These are phyloP conservation scores for Eucalyptus cloeziana DNA, from an alignment of 345 rosid species.

Conservation along the genomic window DNA sequence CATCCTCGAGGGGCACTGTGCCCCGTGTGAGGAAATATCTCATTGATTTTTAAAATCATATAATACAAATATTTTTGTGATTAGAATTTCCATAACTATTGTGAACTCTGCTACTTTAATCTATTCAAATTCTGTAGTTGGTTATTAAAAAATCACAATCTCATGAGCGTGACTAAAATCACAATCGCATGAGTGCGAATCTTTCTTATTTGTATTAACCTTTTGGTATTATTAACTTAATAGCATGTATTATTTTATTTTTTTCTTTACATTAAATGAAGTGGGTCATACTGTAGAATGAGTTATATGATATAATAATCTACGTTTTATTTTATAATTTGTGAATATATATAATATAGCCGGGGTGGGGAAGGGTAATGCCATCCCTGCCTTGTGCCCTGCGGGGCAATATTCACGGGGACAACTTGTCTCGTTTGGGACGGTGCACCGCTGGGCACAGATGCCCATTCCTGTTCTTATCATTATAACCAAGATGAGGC, in stretches of 20 bases:
- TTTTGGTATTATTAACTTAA: background rate
- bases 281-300: background rate
- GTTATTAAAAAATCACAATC: background rate
- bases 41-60: background rate
- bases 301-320: background rate
- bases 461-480: background rate
- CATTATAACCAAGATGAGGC: background rate
- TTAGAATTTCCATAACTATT: background rate
- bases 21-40: background rate
- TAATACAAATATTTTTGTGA: background rate
- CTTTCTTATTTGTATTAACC: background rate
- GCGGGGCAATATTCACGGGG: background rate
- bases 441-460: background rate
- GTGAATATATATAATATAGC: background rate
- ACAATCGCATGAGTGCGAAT: background rate
- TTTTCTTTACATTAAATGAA: background rate
- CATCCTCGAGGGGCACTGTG: background rate
- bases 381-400: background rate
- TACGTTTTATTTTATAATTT: background rate
- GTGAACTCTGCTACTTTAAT: background rate
- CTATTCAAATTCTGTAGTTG: background rate
- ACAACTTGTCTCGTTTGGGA: background rate
- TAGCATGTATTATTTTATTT: background rate
- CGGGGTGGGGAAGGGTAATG: background rate
- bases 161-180: background rate